Evolutionary conservation across 176 grass and related monocot species (phyloP).

Genomic region (Lolium multiflorum): DNA sequence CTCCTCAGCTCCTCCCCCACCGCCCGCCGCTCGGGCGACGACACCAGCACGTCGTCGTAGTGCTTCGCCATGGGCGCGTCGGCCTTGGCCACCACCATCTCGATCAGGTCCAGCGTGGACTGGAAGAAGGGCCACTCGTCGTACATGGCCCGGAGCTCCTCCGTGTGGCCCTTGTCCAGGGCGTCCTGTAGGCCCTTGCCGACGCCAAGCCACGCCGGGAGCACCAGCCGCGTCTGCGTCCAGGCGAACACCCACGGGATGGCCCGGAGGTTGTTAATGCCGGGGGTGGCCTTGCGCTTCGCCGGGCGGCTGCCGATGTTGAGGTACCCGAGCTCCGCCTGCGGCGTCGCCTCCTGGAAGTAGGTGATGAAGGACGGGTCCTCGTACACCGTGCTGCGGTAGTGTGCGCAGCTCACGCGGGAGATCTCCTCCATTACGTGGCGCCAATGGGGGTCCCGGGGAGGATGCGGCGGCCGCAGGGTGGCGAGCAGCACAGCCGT

Average conservation of each 20-base stretch:
- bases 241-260: conserved; percentile 97
- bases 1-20: conserved; percentile 49
- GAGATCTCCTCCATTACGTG: conserved; percentile 89
- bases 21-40: conserved; percentile 26
- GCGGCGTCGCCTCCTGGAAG: conserved; percentile 94
- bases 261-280: conserved; percentile 76
- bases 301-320: conserved; percentile 89
- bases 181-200: conserved; percentile 71
- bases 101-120: conserved; percentile 87
- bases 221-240: conserved; percentile 92
- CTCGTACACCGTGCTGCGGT: conserved; percentile 81
- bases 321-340: conserved; percentile 77
- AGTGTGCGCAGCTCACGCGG: conserved; percentile 70
- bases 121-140: conserved; percentile 93
- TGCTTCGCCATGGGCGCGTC: conserved; percentile 70
- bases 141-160: conserved; percentile 80
- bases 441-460: conserved; percentile 65
- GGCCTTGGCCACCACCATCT: conserved; percentile 94
- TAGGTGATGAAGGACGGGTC: conserved; percentile 85
- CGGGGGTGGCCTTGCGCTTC: conserved; percentile 54
- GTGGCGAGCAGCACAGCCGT: conserved; percentile 90
- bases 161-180: conserved; percentile 60
- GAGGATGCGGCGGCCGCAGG: conserved; percentile 71
- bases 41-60: conserved; percentile 81
- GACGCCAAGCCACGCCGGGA: conserved; percentile 87